A percentile compares a stretch with the other conserved stretches of the same genome.
These are phyloP conservation scores for Diaporthe sp. DNA, from an alignment of 2,329 filamentous ascomycete genomes.

Conservation along the genomic window DNA sequence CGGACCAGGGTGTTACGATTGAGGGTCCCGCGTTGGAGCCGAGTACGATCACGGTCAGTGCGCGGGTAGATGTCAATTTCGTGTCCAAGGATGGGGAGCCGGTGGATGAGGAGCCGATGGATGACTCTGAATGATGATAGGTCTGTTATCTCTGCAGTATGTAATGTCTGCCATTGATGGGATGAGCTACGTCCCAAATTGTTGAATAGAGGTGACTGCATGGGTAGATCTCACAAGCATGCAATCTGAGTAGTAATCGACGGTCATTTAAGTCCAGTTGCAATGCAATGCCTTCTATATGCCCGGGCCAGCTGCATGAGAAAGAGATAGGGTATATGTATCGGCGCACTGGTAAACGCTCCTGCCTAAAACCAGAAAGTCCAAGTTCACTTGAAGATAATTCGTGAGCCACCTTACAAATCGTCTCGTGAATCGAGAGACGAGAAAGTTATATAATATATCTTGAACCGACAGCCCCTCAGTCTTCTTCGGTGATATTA, in stretches of 20 bases:
- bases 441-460: neutral
- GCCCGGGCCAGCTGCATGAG: too few species aligned
- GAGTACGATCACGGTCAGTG: constrained; percentile 39
- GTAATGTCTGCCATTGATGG: neutral
- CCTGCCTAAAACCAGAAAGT: neutral
- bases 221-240: neutral
- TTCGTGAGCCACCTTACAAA: too few species aligned
- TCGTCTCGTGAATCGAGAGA: neutral
- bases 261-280: too few species aligned
- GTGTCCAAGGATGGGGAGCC: constrained; percentile 32
- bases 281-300: too few species aligned
- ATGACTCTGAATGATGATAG: neutral
- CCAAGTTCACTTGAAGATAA: too few species aligned
- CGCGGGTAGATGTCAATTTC: constrained; percentile 40
- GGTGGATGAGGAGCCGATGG: neutral
- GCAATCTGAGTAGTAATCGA: too few species aligned
- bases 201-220: neutral
- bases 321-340: too few species aligned
- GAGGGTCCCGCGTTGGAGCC: constrained; percentile 40
- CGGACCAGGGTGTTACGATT: constrained; percentile 1
- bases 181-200: neutral
- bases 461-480: neutral
- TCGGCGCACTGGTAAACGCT: neutral
- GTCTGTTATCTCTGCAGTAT: neutral
- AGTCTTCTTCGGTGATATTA: neutral